phyloP scores from a whole-genome alignment of 352 stramenopile genomes.

The Phytophthora nicotianae region DNA sequence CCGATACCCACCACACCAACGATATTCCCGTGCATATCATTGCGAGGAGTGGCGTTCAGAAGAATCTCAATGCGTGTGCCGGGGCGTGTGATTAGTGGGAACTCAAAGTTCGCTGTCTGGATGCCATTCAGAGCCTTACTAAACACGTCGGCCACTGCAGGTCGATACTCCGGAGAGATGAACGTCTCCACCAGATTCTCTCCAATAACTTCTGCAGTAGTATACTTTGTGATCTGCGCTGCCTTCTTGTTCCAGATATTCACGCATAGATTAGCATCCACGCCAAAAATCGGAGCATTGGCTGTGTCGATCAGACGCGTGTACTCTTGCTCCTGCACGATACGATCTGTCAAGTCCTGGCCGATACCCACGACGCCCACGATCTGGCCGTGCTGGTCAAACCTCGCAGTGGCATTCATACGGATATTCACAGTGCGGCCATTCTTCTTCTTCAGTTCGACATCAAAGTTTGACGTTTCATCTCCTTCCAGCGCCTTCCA shows the following conservation, averaged over 20 bases:
- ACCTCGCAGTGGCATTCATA: slow-evolving; percentile 72
- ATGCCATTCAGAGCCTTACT: slow-evolving; percentile 70
- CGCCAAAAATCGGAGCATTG: slow-evolving; percentile 91
- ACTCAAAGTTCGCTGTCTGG: slow-evolving; percentile 89
- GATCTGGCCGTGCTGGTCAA: slow-evolving; percentile 75
- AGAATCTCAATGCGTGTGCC: slow-evolving; percentile 79
- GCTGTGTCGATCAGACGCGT: slow-evolving; percentile 91
- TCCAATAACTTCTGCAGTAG: slow-evolving; percentile 77
- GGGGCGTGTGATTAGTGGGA: slow-evolving; percentile 77
- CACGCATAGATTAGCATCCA: slow-evolving; percentile 87
- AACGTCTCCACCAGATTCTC: slow-evolving; percentile 88
- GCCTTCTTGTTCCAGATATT: slow-evolving; percentile 95
- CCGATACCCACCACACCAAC: slow-evolving; percentile 89
- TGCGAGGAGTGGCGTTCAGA: slow-evolving; percentile 73
- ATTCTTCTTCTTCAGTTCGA: slow-evolving; percentile 74
- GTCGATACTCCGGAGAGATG: slow-evolving; percentile 75
- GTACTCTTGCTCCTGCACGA: slow-evolving; percentile 89
- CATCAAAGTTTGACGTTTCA: slow-evolving; percentile 87
- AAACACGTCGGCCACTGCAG: slow-evolving; percentile 73
- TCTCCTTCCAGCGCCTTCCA: slow-evolving; percentile 62
- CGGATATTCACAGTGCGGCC: slow-evolving; percentile 67
- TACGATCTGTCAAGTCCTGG: slow-evolving; percentile 86
- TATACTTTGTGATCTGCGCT: slow-evolving; percentile 87
- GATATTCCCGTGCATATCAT: slow-evolving; percentile 75
- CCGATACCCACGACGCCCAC: slow-evolving; percentile 88